A percentile compares a stretch with the other conserved stretches of the same genome.
These are phyloP conservation scores for Lactarius trivialis DNA, from an alignment of 768 basidiomycete species.

Conservation along the genomic window DNA sequence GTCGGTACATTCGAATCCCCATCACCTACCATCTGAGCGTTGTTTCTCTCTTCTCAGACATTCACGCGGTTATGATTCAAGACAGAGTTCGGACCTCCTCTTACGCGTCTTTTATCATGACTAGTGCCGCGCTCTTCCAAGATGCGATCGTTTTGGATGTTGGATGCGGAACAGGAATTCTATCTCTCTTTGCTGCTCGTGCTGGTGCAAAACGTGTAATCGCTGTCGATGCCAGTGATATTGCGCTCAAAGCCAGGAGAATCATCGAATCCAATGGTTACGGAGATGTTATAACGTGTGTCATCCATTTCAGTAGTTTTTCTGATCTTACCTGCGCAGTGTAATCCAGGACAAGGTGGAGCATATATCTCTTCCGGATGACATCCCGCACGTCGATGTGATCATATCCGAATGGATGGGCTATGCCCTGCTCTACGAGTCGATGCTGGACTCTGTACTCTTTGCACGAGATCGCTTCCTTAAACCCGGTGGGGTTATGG, in stretches of 20 bases:
- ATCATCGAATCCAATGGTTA: slow-evolving; percentile 48
- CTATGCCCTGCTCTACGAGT: slow-evolving; percentile 86
- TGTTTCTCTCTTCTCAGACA: slow-evolving; percentile 45
- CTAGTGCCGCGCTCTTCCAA: slow-evolving; percentile 72
- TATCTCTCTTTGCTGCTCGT: slow-evolving; percentile 83
- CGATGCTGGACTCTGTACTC: slow-evolving; percentile 95
- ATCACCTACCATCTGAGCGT: neutral
- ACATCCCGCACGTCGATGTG: slow-evolving; percentile 74
- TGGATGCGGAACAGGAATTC: slow-evolving; percentile 91
- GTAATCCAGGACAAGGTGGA: slow-evolving; percentile 91
- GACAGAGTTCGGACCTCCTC: slow-evolving; percentile 91
- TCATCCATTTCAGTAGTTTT: neutral
- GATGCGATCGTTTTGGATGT: slow-evolving; percentile 89
- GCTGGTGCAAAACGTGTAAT: slow-evolving; percentile 88
- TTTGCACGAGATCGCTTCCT: slow-evolving; percentile 84
- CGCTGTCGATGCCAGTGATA: slow-evolving; percentile 85
- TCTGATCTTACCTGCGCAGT: slow-evolving; percentile 29
- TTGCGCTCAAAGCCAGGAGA: slow-evolving; percentile 43
- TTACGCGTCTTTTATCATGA: slow-evolving; percentile 87
- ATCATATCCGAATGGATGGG: slow-evolving; percentile 99
- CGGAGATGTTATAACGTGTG: slow-evolving; percentile 60
- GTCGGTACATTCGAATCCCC: slow-evolving; percentile 34
- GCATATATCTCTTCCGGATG: slow-evolving; percentile 71
- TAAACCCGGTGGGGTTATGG: slow-evolving; percentile 72
- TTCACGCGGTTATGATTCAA: slow-evolving; percentile 94